phyloP scores from a whole-genome alignment of 164 flowering plant genomes.

The Taxillus chinensis region DNA sequence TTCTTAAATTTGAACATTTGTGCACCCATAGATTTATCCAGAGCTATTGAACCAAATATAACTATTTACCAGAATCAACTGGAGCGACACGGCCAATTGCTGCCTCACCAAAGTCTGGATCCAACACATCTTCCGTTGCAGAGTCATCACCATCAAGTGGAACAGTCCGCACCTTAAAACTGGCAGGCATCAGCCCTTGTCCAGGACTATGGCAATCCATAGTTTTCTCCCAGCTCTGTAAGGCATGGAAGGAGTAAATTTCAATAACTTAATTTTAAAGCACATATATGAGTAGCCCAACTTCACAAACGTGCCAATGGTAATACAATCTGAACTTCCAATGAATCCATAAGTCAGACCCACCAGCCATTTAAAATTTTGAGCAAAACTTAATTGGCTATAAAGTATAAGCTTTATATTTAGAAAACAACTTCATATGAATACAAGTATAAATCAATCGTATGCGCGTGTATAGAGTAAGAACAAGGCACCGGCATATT shows the following conservation, averaged over 20 bases:
- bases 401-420: no score
- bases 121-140: constrained; percentile 64
- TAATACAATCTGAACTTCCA: no score
- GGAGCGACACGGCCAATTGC: constrained; percentile 92
- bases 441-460: no score
- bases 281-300: neutral
- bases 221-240: constrained; percentile 84
- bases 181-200: constrained; percentile 87
- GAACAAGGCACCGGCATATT: no score
- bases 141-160: constrained; percentile 76
- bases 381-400: no score
- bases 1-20: neutral
- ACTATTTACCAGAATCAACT: constrained; percentile 62
- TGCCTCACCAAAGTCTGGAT: constrained; percentile 87
- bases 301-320: no score
- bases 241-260: constrained; percentile 1
- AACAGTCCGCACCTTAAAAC: constrained; percentile 71
- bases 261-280: neutral
- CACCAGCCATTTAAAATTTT: no score
- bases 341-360: no score
- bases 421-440: no score
- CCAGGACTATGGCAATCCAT: constrained; percentile 88
- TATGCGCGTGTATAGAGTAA: no score
- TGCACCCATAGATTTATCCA: neutral
- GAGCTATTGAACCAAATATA: constrained; percentile 1